A percentile compares a stretch with the other conserved stretches of the same genome.
phyloP scores from a whole-genome alignment of 2,329 filamentous ascomycete genomes.

The Ophiognomonia clavigignenti-juglandacearum region DNA sequence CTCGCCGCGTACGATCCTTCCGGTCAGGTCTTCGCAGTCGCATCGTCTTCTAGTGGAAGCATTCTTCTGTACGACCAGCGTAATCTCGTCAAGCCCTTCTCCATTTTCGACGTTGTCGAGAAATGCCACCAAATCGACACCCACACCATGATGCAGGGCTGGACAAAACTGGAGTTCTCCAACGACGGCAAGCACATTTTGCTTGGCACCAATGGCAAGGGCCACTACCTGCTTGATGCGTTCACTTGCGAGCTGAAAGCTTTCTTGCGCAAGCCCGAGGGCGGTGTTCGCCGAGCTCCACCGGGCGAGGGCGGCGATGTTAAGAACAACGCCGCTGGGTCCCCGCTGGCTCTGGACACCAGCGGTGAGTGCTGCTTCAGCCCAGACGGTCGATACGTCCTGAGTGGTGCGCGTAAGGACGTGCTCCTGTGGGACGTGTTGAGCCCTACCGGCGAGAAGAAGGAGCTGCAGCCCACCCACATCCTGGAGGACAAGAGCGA shows the following conservation, averaged over 20 bases:
- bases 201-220: slow-evolving; percentile 74
- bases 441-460: slow-evolving; percentile 47
- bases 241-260: slow-evolving; percentile 79
- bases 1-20: slow-evolving; percentile 90
- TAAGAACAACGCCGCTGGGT: slow-evolving; percentile 24
- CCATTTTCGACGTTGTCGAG: slow-evolving; percentile 73
- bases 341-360: slow-evolving; percentile 42
- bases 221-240: slow-evolving; percentile 90
- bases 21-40: slow-evolving; percentile 85
- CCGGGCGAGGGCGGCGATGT: slow-evolving; percentile 42
- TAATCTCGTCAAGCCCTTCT: slow-evolving; percentile 91
- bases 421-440: slow-evolving; percentile 84
- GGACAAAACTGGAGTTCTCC: slow-evolving; percentile 91
- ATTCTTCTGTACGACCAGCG: slow-evolving; percentile 89
- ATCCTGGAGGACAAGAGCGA: slow-evolving; percentile 63
- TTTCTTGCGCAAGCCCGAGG: slow-evolving; percentile 59
- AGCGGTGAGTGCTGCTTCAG: slow-evolving; percentile 83
- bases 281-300: slow-evolving; percentile 46
- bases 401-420: slow-evolving; percentile 73
- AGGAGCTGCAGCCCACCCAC: slow-evolving; percentile 57
- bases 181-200: slow-evolving; percentile 90
- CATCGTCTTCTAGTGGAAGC: slow-evolving; percentile 71
- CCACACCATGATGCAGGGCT: slow-evolving; percentile 61
- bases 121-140: slow-evolving; percentile 42
- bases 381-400: slow-evolving; percentile 81